Evolutionary conservation across 306 rosid species (phyloP).

Genomic region (Hylodesmum podocarpum): DNA sequence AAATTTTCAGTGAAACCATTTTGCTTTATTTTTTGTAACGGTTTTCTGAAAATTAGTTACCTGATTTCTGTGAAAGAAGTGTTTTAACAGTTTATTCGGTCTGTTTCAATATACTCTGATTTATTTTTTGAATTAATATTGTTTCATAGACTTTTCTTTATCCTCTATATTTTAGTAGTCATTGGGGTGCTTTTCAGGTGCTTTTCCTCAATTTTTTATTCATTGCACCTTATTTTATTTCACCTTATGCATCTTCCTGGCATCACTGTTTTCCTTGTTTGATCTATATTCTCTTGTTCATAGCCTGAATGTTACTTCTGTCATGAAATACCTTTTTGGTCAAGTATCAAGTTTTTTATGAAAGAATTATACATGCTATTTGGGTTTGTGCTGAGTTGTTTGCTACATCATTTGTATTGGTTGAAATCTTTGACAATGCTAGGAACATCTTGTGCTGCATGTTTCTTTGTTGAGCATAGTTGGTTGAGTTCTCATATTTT

Average conservation of each 20-base stretch:
- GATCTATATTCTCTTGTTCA: neutral
- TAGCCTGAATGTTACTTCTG: constrained; percentile 3
- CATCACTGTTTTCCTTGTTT: neutral
- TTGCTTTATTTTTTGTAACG: neutral
- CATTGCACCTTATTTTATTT: neutral
- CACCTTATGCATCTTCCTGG: neutral
- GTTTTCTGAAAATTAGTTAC: neutral
- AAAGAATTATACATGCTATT: neutral
- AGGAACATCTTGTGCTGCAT: neutral
- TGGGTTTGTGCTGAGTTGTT: constrained; percentile 13
- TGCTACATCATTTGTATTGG: constrained; percentile 18
- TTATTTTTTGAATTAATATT: neutral
- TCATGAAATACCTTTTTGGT: neutral
- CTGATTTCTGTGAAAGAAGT: neutral
- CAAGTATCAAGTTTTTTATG: neutral
- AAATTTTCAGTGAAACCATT: neutral
- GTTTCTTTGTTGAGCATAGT: neutral
- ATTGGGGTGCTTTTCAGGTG: neutral
- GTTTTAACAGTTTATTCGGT: neutral
- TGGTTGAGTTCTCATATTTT: neutral
- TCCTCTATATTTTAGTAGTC: neutral
- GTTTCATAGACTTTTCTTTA: neutral
- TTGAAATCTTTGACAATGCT: constrained; percentile 14
- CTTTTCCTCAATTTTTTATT: neutral
- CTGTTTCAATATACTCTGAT: neutral